Evolutionary conservation across 345 rosid genomes (phyloP), one percentile per base, ranked within the genome.

Genomic region (Bruguiera sexangula): DNA sequence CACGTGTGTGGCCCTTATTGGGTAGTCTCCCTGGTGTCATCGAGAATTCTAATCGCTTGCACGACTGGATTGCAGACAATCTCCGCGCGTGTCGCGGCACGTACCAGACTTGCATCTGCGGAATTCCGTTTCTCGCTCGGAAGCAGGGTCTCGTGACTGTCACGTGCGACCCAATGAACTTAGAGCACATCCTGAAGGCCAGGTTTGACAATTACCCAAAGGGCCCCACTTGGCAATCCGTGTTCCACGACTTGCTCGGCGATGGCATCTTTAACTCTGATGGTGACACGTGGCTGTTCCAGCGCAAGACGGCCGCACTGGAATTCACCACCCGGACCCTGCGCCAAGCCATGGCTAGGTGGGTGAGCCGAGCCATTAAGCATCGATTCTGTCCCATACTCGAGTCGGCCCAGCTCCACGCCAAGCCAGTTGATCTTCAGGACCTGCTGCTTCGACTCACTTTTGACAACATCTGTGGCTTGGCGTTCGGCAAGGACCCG

Each of bases 321-420:
- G 86, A 83, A 65, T 83, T 80, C 74, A 83, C 86, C 65, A 83
- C 86, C 62, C 22, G 84, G 66, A 83, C 86, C 7, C 75, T 83
- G 27, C 86, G 84, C 31, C 86, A 80, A 69, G 84, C 86, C 75
- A 83, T 83, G 86, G 82, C 81, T 54, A 68, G 84, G 65, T 83
- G 86, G 86, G 86, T 83, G 58, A 80, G 63, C 72, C 82, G 74
- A 50, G 68, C 83, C 51, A 83, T 83, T 56, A 80, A 80, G 73
- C 36, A 69, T 63, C 69, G 82, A 66, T 78, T 83, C 43, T 75
- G 78, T 36, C 86, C 84, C 8, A 73, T 83, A 27, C 82, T 83
- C 9, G 72, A 73, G 62, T 50, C 66, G 34, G 86, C 86, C 68
- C 84, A 80, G 75, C 67, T 46, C 10, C 76, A 60, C 37, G 50